phyloP scores from a whole-genome alignment of 148 eudicot species.

The Rheum nobile region DNA sequence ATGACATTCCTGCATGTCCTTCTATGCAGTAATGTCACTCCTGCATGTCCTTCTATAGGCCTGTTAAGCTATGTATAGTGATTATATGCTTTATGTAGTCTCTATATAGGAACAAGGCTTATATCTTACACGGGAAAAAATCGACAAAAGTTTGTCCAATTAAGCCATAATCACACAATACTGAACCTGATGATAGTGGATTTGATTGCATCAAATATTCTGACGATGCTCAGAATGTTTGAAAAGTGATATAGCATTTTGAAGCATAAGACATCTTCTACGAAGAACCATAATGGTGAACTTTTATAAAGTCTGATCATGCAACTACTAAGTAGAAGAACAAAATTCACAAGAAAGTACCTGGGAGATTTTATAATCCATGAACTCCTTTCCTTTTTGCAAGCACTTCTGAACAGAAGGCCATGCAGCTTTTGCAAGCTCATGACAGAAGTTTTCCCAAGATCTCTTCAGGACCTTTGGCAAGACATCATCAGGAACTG shows the following conservation, averaged over 20 bases:
- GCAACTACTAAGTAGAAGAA: neutral
- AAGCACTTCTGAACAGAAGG: constrained; percentile 59
- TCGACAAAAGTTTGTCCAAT: neutral
- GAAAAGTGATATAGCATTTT: neutral
- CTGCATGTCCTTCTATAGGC: neutral
- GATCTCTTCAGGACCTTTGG: constrained; percentile 26
- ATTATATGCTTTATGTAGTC: neutral
- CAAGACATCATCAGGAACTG: constrained; percentile 14
- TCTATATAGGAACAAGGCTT: neutral
- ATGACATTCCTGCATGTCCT: neutral
- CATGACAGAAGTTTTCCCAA: constrained; percentile 61
- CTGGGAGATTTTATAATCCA: constrained; percentile 66
- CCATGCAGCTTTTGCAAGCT: constrained; percentile 67
- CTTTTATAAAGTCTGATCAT: neutral
- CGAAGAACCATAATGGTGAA: neutral
- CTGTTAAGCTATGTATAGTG: neutral
- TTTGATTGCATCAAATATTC: neutral
- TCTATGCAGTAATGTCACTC: neutral
- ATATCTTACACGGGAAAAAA: neutral
- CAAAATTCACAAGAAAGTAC: constrained; percentile 18
- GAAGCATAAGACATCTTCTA: neutral
- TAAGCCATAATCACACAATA: neutral
- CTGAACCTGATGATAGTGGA: neutral
- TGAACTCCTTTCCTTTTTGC: constrained; percentile 63
- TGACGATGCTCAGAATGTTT: neutral